Base-by-base conservation (phyloP, 2,329 filamentous ascomycete species). In the Xylariaceae sp. region DNA sequence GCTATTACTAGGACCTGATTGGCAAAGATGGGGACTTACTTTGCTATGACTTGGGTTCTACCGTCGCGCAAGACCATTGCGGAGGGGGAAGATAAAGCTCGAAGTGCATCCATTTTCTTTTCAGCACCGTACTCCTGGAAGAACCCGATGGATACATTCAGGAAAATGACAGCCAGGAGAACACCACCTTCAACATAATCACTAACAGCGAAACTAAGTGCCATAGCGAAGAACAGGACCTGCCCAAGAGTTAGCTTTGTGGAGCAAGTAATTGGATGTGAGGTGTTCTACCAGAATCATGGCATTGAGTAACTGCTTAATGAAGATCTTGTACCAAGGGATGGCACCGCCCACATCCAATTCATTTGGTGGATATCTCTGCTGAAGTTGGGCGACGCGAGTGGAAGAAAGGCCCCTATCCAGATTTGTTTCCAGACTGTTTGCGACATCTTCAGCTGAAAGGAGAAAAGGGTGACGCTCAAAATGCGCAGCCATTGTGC, bases 191-290 rank as follows among this genome's bases (percentile, higher is more conserved):
- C 85, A 61, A 88, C 84, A 67, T 81, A 86, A 61, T 88, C 86
- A 37, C 78, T 72, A 57, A 89, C 86, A 57, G 80, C 84, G 68
- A 87, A 89, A 56, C 82, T 85, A 33, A 86, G 78, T 39, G 83
- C 86, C 86, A 92, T 91, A 64, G 88, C 88, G 64, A 92, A 87
- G 48, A 89, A 77, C 45, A 93, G 81, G 42, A 91, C 86, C 87
- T 89, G 79, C 74, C 71, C 74, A 79, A 41, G 74, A 77, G 57
- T 79, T 73, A 53, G 29, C 24, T 23, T 11, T n/a, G 6, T 13
- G 9, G 13, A 20, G 16, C 8, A 20, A 46, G 18, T n/a, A 2
- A 24, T 13, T 20, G 3, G 16, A 18, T 29, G 4, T 21, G 24
- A n/a, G 36, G 24, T 9, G 3, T 74, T 81, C 61, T 72, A 84